Conservation (phyloP, 805 yeast genomes). For the Debaryomyces prosopidis region DNA sequence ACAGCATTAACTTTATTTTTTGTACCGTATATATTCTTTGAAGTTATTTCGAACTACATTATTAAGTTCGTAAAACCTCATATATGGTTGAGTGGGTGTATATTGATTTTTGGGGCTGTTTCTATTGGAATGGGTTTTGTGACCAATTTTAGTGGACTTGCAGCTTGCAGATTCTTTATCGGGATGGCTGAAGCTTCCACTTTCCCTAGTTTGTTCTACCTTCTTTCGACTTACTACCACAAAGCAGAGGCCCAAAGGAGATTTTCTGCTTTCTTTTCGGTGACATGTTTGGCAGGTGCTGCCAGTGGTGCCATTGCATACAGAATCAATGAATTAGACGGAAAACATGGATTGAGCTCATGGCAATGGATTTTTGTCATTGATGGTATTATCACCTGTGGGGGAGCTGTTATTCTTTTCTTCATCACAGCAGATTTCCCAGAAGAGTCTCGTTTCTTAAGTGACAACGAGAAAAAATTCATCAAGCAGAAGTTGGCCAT, state of each 20-base stretch:
- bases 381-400: conserved; percentile 43
- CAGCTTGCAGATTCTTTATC: conserved; percentile 62
- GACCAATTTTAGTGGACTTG: conserved; percentile 55
- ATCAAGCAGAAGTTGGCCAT: conserved; percentile 59
- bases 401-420: conserved; percentile 35
- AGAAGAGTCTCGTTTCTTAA: conserved; percentile 56
- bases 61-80: conserved; percentile 64
- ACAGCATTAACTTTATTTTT: conserved; percentile 68
- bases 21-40: conserved; percentile 67
- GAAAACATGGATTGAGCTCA: conserved; percentile 38
- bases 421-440: conserved; percentile 72
- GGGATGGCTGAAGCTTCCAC: conserved; percentile 72
- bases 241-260: conserved; percentile 68
- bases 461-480: conserved; percentile 51
- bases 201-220: conserved; percentile 74
- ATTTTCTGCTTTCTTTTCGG: conserved; percentile 66
- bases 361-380: conserved; percentile 57
- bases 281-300: conserved; percentile 77
- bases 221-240: conserved; percentile 65
- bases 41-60: conserved; percentile 62
- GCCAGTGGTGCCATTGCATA: conserved; percentile 76
- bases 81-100: conserved; percentile 59
- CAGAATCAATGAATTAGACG: conserved; percentile 57
- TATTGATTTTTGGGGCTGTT: conserved; percentile 62
- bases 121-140: conserved; percentile 69